Percentiles rank a stretch among this genome's conserved stretches.
Evolutionary conservation across 768 basidiomycete species (phyloP).

Genomic region (Tylopilus vinaceipallidus): DNA sequence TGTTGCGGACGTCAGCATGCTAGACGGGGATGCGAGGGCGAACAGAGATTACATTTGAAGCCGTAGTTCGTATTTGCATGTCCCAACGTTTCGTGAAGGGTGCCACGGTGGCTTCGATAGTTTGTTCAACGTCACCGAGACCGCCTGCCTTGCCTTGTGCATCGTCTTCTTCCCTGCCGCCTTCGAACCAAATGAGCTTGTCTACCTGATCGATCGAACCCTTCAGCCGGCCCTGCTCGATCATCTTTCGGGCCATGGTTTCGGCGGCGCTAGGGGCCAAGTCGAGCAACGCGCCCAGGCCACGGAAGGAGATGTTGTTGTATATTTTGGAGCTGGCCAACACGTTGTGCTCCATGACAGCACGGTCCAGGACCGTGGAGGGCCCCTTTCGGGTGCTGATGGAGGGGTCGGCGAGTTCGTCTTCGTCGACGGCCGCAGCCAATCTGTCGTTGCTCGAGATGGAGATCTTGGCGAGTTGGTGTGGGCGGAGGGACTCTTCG

Average conservation of each 20-base stretch:
- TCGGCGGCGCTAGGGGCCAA: constrained; percentile 92
- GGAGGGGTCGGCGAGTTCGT: constrained; percentile 50
- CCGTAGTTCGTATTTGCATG: constrained; percentile 83
- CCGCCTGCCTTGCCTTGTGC: constrained; percentile 95
- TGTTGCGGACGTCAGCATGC: constrained; percentile 29
- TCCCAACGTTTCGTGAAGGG: constrained; percentile 97
- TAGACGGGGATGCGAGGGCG: not conserved
- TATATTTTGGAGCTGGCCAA: constrained; percentile 96
- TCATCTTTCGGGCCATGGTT: constrained; percentile 98
- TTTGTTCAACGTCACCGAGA: constrained; percentile 82
- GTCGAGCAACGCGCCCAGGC: constrained; percentile 87
- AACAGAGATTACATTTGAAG: constrained; percentile 65
- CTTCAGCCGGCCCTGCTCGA: constrained; percentile 91
- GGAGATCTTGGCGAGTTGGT: constrained; percentile 91
- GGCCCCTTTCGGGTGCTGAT: constrained; percentile 85
- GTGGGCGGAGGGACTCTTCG: constrained; percentile 80
- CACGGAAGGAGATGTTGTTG: constrained; percentile 94
- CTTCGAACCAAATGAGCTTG: constrained; percentile 91
- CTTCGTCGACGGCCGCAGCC: constrained; percentile 62
- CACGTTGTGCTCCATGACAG: constrained; percentile 98
- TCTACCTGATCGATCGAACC: constrained; percentile 97
- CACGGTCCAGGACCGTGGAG: constrained; percentile 92
- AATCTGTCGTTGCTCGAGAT: constrained; percentile 82
- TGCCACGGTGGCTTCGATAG: constrained; percentile 83
- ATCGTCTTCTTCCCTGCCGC: constrained; percentile 80